Conservation (phyloP, 2,329 filamentous ascomycete genomes). For the Diaporthe citri region DNA sequence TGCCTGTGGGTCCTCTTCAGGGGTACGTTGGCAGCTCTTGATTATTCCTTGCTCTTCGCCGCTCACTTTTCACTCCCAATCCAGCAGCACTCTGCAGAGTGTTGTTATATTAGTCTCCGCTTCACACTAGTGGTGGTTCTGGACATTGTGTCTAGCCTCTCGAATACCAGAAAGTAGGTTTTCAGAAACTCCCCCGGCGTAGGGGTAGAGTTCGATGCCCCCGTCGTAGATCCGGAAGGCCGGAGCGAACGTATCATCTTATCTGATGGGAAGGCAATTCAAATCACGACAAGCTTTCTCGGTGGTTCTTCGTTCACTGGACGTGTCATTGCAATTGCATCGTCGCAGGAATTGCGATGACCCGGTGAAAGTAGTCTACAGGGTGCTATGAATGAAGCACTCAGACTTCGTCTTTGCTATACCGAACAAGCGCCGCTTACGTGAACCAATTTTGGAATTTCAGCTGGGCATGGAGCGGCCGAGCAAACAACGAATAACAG, state of each 20-base stretch:
- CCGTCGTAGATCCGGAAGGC: slow-evolving; percentile 16
- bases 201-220: background rate
- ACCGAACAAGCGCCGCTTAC: slow-evolving; percentile 23
- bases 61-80: background rate
- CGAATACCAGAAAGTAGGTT: background rate
- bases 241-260: slow-evolving; percentile 13
- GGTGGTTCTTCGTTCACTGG: background rate
- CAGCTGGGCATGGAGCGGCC: slow-evolving; percentile 21
- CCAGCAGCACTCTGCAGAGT: background rate
- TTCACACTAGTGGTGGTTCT: background rate
- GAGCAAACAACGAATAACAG: slow-evolving; percentile 3
- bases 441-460: slow-evolving; percentile 22
- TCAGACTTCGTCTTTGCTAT: background rate
- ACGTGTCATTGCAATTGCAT: slow-evolving; percentile 10
- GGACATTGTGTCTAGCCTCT: background rate
- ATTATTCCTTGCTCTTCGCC: background rate
- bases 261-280: background rate
- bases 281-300: slow-evolving; percentile 10
- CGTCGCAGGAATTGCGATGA: slow-evolving; percentile 19
- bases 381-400: slow-evolving; percentile 8
- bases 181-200: background rate
- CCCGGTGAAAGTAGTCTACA: background rate
- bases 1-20: background rate
- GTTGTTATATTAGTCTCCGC: background rate
- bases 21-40: background rate